Evolutionary conservation across 192 early-diverging fungal species (phyloP), one percentile per base, ranked within the genome.

Genomic region (Backusella tarrabulga): DNA sequence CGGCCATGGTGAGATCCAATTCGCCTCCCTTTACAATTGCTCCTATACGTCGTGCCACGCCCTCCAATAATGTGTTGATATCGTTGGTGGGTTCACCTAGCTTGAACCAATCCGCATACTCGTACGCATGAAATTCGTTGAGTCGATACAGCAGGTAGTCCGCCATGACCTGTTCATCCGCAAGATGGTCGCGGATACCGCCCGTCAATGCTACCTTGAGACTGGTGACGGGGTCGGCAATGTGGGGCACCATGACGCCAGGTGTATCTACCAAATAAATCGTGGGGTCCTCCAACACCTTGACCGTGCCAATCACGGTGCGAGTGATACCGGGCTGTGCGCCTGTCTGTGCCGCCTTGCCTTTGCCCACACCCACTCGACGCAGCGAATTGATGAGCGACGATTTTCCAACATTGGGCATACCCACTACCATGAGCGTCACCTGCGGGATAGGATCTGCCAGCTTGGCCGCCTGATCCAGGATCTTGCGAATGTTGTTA

Each of bases 371-470:
- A 15, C 96, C 96, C 14, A 94, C 79, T 52, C 91, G 81, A 34
- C 97, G 86, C 72, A 99, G 80, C 1, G 95, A 87, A 76, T 99
- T 99, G 74, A 97, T 95, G 66, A 99, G 74, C 29, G 96, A 92
- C 1, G 95, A 96, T 78, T 99, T 99, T 11, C 97, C 97, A 67
- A 99, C 97, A 84, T 99, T 99, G 5, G 97, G 97, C 89, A 97
- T 92, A 6, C 97, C 97, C 3, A 97, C 93, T 1, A 99, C 88
- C 84, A 99, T 93, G 21, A 96, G 85, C 4, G 88, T 89, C 3
- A 83, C 70, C 6, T 83, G 75, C 0, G 84, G 86, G 26, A 88
- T 84, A 4, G 72, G 73, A 46, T 75, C 78, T 4, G 68, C 82
- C 42, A 88, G 83, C 74, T 86, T 84, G 11, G 91, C 84, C 0